phyloP scores from a whole-genome alignment of 2,329 filamentous ascomycete species.

The Boeremia lycopersici region DNA sequence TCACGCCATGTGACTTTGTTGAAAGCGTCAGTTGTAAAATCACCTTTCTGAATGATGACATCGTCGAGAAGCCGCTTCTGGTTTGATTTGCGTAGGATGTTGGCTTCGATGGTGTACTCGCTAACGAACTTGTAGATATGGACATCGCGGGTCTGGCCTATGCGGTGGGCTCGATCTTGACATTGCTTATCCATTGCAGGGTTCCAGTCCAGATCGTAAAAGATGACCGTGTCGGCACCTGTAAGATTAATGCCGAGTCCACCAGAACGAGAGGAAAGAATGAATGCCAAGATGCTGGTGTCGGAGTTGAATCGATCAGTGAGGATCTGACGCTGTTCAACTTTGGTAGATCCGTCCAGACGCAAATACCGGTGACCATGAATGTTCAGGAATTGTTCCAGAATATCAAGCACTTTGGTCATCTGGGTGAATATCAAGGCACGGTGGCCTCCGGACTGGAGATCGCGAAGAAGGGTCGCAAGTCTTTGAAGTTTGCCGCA shows the following conservation, averaged over 20 bases:
- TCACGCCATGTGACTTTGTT: constrained; percentile 75
- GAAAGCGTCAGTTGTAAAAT: constrained; percentile 97
- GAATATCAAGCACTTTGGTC: constrained; percentile 96
- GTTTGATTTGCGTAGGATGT: constrained; percentile 93
- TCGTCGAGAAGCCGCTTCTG: constrained; percentile 98
- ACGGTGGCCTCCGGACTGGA: constrained; percentile 89
- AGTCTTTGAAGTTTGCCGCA: constrained; percentile 94
- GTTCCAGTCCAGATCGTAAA: constrained; percentile 99
- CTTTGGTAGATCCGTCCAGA: constrained; percentile 93
- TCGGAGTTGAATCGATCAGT: constrained; percentile 98
- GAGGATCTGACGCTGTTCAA: constrained; percentile 92
- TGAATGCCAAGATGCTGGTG: constrained; percentile 89
- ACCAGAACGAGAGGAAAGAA: constrained; percentile 90
- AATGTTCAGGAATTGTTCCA: constrained; percentile 97
- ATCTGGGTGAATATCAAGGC: constrained; percentile 99
- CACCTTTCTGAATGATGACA: constrained; percentile 96
- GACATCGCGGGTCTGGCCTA: constrained; percentile 95
- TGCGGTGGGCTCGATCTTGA: constrained; percentile 95
- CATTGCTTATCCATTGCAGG: constrained; percentile 99
- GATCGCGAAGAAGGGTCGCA: constrained; percentile 80
- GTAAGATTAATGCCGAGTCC: constrained; percentile 96
- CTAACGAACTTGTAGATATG: constrained; percentile 81
- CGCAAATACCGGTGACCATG: constrained; percentile 96
- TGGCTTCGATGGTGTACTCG: constrained; percentile 86
- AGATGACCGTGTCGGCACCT: constrained; percentile 96